A percentile compares a stretch with the other conserved stretches of the same genome.
These are phyloP conservation scores for Phytophthora pisi DNA, from an alignment of 352 stramenopile genomes.

Conservation along the genomic window DNA sequence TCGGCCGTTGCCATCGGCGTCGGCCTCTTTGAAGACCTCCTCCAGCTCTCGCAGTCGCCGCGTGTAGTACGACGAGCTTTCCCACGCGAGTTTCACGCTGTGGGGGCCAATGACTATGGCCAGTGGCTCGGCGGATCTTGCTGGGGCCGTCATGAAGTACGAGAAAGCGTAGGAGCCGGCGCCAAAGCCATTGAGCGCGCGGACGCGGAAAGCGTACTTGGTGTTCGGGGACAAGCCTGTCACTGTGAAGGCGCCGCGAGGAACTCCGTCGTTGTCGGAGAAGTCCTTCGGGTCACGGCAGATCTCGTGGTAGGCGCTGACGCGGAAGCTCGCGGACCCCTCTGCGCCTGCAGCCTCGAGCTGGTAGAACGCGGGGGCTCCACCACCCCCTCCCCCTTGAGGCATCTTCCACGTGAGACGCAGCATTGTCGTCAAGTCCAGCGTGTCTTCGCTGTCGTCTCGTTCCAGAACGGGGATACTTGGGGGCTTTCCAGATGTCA, in stretches of 20 bases:
- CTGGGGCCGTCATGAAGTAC: conserved; percentile 86
- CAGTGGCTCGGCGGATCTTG: conserved; percentile 68
- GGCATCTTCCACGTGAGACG: conserved; percentile 72
- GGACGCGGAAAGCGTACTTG: conserved; percentile 90
- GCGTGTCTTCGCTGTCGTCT: conserved; percentile 29
- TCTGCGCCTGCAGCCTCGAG: conserved; percentile 82
- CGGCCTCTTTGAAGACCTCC: conserved; percentile 82
- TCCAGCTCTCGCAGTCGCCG: conserved; percentile 75
- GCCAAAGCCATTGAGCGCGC: conserved; percentile 92
- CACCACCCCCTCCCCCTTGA: conserved; percentile 56
- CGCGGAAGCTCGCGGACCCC: conserved; percentile 63
- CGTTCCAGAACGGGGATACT: conserved; percentile 62
- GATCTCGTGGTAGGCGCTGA: conserved; percentile 83
- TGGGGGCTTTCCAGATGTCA: conserved; percentile 69
- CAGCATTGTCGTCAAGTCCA: conserved; percentile 78
- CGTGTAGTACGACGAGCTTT: conserved; percentile 69
- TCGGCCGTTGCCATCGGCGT: conserved; percentile 69
- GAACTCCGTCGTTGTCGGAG: conserved; percentile 76
- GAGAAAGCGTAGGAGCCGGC: conserved; percentile 84
- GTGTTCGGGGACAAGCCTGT: conserved; percentile 79
- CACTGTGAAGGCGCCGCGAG: conserved; percentile 78
- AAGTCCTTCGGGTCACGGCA: conserved; percentile 89
- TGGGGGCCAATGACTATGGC: conserved; percentile 67
- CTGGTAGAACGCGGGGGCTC: conserved; percentile 78
- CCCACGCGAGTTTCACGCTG: conserved; percentile 81